Evolutionary conservation across 306 rosid species (phyloP).

Genomic region (Prunus salicina): DNA sequence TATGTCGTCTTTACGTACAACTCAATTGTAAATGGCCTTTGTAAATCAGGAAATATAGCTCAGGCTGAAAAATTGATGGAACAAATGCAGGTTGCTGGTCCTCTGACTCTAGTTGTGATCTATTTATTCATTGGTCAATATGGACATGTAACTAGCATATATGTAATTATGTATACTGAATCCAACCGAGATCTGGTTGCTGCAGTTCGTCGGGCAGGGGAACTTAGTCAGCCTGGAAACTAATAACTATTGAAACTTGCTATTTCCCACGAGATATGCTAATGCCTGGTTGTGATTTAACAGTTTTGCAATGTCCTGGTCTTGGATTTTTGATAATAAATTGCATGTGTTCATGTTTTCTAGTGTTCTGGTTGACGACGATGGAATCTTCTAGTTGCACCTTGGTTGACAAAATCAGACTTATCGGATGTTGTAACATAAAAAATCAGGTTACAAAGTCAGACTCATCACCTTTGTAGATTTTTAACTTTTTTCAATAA

Average conservation of each 20-base stretch:
- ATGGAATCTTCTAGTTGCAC: not conserved
- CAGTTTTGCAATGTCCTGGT: not conserved
- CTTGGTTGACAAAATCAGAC: constrained; percentile 13
- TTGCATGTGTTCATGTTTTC: not conserved
- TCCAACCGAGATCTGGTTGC: constrained; percentile 76
- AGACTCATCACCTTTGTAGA: not conserved
- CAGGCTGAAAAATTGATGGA: not conserved
- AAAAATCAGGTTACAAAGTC: not conserved
- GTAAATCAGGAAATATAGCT: not conserved
- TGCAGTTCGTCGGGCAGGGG: constrained; percentile 69
- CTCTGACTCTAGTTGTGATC: not conserved
- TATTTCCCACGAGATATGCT: not conserved
- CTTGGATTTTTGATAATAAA: not conserved
- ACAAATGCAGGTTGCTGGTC: not conserved
- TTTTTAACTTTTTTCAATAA: not conserved
- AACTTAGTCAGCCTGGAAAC: constrained; percentile 66
- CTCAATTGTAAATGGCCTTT: not conserved
- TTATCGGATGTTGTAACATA: constrained; percentile 26
- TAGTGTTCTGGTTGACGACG: not conserved
- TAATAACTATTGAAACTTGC: constrained; percentile 27
- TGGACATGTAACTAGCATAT: constrained; percentile 71
- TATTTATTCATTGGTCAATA: constrained; percentile 43
- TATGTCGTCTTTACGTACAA: not conserved
- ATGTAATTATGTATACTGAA: constrained; percentile 45
- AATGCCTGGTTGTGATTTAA: not conserved